phyloP scores from a whole-genome alignment of 495 filamentous ascomycete genomes.

The Penicillium coprophilum region DNA sequence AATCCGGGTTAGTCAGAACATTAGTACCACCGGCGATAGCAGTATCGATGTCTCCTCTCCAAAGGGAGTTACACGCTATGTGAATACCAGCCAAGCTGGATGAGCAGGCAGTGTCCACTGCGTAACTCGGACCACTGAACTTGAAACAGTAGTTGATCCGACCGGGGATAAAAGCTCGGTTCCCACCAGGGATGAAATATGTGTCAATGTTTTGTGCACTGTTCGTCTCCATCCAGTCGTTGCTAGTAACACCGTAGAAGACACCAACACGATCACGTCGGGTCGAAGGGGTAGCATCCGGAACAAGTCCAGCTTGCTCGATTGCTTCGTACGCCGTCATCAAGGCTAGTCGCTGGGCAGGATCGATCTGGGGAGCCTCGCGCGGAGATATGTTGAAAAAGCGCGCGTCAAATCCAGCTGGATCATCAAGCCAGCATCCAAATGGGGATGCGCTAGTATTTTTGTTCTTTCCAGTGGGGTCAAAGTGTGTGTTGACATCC shows the following conservation, averaged over 20 bases:
- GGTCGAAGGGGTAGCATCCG: no score
- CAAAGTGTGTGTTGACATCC: no score
- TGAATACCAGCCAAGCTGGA: background rate
- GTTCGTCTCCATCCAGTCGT: slow-evolving; percentile 1
- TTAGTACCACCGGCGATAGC: slow-evolving; percentile 37
- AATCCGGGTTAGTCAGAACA: slow-evolving; percentile 77
- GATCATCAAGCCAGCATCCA: no score
- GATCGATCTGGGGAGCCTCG: no score
- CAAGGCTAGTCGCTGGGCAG: no score
- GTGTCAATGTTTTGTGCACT: background rate
- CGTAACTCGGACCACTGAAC: background rate
- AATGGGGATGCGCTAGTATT: no score
- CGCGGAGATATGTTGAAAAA: no score
- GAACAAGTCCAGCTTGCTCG: no score
- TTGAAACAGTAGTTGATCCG: background rate
- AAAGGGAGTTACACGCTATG: background rate
- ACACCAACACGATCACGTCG: no score
- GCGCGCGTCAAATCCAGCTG: no score
- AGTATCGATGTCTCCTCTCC: background rate
- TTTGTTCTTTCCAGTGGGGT: no score
- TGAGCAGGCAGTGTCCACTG: background rate
- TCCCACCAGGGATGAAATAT: background rate
- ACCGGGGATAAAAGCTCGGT: background rate
- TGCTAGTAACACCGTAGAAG: background rate
- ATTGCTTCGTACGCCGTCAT: no score